Evolutionary conservation across 768 basidiomycete species (phyloP).

Genomic region (Mrakia frigida): DNA sequence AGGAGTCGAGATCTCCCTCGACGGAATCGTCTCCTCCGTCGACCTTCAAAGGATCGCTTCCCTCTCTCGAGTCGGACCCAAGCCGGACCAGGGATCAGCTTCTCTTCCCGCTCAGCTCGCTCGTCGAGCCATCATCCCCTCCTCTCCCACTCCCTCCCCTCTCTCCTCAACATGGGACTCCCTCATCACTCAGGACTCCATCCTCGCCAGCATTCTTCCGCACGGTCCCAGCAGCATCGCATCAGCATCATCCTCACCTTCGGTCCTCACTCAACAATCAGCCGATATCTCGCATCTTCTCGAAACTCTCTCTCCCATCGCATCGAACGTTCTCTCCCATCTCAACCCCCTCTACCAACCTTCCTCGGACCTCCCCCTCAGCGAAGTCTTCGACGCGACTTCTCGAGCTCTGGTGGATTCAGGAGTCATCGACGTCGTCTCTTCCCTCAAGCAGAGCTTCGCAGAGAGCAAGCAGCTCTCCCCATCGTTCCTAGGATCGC

Average conservation of each 20-base stretch:
- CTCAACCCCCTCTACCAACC: neutral
- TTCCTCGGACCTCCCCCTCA: conserved; percentile 13
- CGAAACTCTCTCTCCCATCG: conserved; percentile 10
- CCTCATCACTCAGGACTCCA: conserved; percentile 12
- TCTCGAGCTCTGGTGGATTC: conserved; percentile 8
- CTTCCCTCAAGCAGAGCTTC: conserved; percentile 8
- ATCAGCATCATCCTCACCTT: neutral
- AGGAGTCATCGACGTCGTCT: neutral
- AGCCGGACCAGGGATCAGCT: neutral
- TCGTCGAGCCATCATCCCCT: conserved; percentile 7
- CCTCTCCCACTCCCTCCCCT: neutral
- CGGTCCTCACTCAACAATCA: neutral
- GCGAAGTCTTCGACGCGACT: conserved; percentile 8
- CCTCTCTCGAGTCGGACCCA: conserved; percentile 17
- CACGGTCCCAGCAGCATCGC: conserved; percentile 11
- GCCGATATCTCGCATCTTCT: conserved; percentile 26
- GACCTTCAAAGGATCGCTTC: conserved; percentile 24
- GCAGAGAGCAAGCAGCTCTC: conserved; percentile 37
- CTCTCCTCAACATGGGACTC: conserved; percentile 10
- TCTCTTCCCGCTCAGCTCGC: neutral
- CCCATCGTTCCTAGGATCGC: conserved; percentile 46
- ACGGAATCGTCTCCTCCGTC: conserved; percentile 19
- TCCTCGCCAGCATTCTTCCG: conserved; percentile 17
- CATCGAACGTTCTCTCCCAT: conserved; percentile 17
- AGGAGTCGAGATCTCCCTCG: conserved; percentile 73